Percentiles rank a stretch among this genome's conserved stretches.
These are phyloP conservation scores for Crepidotus variabilis DNA, from an alignment of 768 basidiomycete species.

Conservation along the genomic window DNA sequence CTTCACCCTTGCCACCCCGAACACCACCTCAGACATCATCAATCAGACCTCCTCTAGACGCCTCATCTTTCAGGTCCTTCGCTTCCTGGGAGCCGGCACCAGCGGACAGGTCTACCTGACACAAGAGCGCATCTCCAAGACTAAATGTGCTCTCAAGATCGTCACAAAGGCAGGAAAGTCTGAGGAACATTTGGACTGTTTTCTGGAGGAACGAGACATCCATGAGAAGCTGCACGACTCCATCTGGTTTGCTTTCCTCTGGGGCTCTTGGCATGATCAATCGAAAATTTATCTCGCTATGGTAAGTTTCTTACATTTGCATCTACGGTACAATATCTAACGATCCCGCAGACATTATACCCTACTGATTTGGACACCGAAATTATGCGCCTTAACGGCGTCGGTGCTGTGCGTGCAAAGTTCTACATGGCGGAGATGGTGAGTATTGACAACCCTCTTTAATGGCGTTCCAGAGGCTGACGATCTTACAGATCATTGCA, in stretches of 20 bases:
- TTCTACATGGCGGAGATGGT: constrained; percentile 34
- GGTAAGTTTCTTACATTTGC: constrained; percentile 11
- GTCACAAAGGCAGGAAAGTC: constrained; percentile 16
- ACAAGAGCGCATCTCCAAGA: constrained; percentile 18
- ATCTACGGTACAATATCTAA: neutral
- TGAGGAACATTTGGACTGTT: constrained; percentile 7
- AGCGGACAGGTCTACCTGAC: constrained; percentile 24
- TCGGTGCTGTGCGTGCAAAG: no score
- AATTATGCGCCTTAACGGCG: no score
- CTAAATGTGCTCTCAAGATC: constrained; percentile 26
- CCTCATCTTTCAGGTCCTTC: constrained; percentile 15
- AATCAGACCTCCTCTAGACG: neutral
- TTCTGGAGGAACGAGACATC: constrained; percentile 19
- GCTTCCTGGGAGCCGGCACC: constrained; percentile 25
- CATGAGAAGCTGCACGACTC: constrained; percentile 16
- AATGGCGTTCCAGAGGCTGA: no score
- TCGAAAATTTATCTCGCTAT: constrained; percentile 22
- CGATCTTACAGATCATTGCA: constrained; percentile 23
- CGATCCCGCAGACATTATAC: no score
- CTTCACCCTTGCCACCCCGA: no score
- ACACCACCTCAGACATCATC: neutral
- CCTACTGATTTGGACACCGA: no score
- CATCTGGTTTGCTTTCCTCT: constrained; percentile 19
- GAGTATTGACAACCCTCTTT: neutral
- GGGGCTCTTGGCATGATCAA: constrained; percentile 21